phyloP scores from a whole-genome alignment of 2,329 filamentous ascomycete species.

The Nemania diffusa region DNA sequence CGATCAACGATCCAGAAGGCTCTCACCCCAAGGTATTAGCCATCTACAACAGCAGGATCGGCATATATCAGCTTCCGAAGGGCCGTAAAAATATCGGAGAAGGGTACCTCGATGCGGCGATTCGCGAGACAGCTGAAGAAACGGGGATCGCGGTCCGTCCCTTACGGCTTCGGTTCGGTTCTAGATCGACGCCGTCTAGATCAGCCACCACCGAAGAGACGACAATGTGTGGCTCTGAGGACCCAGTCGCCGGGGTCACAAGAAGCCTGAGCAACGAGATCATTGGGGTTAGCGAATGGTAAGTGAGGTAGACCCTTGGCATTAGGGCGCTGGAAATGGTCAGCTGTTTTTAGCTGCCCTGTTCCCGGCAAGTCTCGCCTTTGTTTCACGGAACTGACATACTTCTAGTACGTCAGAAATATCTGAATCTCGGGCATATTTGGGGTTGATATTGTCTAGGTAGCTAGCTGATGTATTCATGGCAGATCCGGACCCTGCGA shows the following conservation, averaged over 20 bases:
- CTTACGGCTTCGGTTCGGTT: slow-evolving; percentile 55
- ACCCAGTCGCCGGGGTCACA: slow-evolving; percentile 43
- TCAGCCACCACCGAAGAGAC: slow-evolving; percentile 29
- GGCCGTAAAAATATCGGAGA: slow-evolving; percentile 61
- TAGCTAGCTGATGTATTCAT: slow-evolving; percentile 30
- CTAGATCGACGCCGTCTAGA: slow-evolving; percentile 54
- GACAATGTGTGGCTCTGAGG: slow-evolving; percentile 38
- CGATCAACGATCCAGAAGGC: slow-evolving; percentile 51
- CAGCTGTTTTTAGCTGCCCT: slow-evolving; percentile 12
- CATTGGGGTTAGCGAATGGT: slow-evolving; percentile 48
- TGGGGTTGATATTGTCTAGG: slow-evolving; percentile 3
- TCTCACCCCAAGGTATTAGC: slow-evolving; percentile 52
- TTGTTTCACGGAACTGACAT: slow-evolving; percentile 23
- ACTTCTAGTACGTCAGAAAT: slow-evolving; percentile 39
- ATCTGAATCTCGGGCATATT: slow-evolving; percentile 13
- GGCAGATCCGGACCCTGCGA: slow-evolving; percentile 48
- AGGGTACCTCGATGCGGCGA: slow-evolving; percentile 53
- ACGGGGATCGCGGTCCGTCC: slow-evolving; percentile 56
- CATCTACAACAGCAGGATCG: slow-evolving; percentile 56
- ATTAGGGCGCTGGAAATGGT: slow-evolving; percentile 7
- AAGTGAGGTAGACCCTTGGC: slow-evolving; percentile 26
- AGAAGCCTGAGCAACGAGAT: slow-evolving; percentile 45
- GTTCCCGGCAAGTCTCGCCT: slow-evolving; percentile 5
- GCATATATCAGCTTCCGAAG: slow-evolving; percentile 60
- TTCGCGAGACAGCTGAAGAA: slow-evolving; percentile 61